Percentiles rank a stretch among this genome's conserved stretches.
Conservation (phyloP, 805 yeast genomes). For the Myxozyma sirexii region DNA sequence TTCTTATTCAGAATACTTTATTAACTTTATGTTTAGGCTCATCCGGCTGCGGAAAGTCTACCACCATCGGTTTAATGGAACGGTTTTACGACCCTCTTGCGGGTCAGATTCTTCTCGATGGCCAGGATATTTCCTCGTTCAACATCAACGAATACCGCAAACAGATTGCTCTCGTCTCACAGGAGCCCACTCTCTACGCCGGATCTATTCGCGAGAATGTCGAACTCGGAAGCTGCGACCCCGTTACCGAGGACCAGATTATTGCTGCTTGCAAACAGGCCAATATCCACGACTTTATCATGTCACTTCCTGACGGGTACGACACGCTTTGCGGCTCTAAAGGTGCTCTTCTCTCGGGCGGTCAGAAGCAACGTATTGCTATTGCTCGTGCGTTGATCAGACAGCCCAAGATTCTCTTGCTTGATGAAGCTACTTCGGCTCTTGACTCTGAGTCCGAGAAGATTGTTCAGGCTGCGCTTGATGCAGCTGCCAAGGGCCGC, state of each 20-base stretch:
- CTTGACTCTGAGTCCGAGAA: conserved; percentile 64
- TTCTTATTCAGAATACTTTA: neutral
- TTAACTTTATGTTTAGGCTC: conserved; percentile 42
- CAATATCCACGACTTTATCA: conserved; percentile 55
- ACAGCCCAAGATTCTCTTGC: conserved; percentile 55
- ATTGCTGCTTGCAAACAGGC: conserved; percentile 53
- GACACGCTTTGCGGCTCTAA: conserved; percentile 54
- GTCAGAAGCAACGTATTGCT: conserved; percentile 67
- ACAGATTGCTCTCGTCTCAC: conserved; percentile 62
- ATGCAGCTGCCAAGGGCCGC: conserved; percentile 60
- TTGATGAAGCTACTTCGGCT: conserved; percentile 63
- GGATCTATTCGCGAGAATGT: conserved; percentile 80
- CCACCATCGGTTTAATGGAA: conserved; percentile 56
- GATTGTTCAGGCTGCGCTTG: conserved; percentile 64
- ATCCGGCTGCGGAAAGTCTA: conserved; percentile 57
- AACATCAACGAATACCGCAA: conserved; percentile 56
- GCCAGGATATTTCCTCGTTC: conserved; percentile 51
- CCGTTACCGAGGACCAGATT: conserved; percentile 47
- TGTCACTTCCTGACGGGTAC: conserved; percentile 55
- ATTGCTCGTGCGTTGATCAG: conserved; percentile 65
- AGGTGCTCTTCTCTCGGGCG: conserved; percentile 60
- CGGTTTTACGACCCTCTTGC: conserved; percentile 55
- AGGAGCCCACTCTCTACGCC: conserved; percentile 65
- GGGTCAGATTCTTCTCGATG: conserved; percentile 58
- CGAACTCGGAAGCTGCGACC: conserved; percentile 44